Base-by-base conservation (phyloP, 768 basidiomycete species). In the Phanerochaete carnosa region DNA sequence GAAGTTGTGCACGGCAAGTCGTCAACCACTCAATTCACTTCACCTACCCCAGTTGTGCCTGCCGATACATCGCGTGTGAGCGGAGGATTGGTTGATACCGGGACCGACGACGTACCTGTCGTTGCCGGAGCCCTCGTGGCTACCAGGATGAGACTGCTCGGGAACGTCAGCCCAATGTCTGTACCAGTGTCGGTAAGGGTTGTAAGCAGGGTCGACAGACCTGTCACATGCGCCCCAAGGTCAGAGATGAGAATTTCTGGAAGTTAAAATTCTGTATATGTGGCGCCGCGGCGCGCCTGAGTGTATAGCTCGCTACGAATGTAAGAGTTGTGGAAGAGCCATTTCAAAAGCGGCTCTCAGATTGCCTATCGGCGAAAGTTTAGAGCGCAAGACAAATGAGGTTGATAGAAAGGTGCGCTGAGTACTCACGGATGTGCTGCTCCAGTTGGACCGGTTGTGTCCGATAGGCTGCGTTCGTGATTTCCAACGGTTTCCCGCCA, bases 41-140 rank as follows among this genome's bases (percentile, higher is more conserved):
- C 37, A 37, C n/a, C 1, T 12, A 23, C 35, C n/a, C 53, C 19
- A 33, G 16, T 16, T 29, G n/a, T 32, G 15, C n/a, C 30, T 11
- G 30, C 32, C 4, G 22, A 12, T 43, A 37, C 32, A 26, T 29
- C 32, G 23, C 54, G 54, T 55, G 54, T 39, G 54, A 55, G 54
- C 33, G 25, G 35, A 43, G 25, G 54, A 19, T 4, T 11, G 22
- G 35, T 9, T 43, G 35, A 11, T 5, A 23, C 54, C 53, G 54
- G 54, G 54, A 39, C 54, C 54, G 54, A 55, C 37, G 33, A 15
- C 54, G 54, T 43, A 33, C 54, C 54, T 43, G 54, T 55, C 23
- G 35, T 43, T 55, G 54, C 35, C 54, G 54, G 54, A 43, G 35
- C 47, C 47, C 23, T 5, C 47, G 47, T 43, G 39, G 39, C 39